Percentiles rank a stretch among this genome's conserved stretches.
phyloP scores from a whole-genome alignment of 345 rosid genomes.

The Murraya paniculata region DNA sequence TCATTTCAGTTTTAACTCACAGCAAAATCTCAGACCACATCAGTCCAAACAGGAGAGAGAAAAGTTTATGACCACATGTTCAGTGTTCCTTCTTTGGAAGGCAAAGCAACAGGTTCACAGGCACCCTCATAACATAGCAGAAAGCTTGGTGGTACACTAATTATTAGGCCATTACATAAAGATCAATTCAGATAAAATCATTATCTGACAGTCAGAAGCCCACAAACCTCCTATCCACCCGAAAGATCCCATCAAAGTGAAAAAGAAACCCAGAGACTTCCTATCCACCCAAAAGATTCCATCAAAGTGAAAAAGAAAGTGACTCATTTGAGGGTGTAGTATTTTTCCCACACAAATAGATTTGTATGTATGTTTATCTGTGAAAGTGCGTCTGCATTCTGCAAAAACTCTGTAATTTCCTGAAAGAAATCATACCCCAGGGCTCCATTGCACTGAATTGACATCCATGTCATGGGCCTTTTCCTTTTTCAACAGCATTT shows the following conservation, averaged over 20 bases:
- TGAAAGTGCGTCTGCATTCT: no score
- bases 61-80: not conserved
- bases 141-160: not conserved
- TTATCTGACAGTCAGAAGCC: not conserved
- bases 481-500: constrained; percentile 64
- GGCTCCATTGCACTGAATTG: constrained; percentile 79
- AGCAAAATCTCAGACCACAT: not conserved
- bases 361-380: no score
- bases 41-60: not conserved
- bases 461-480: constrained; percentile 92
- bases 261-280: not conserved
- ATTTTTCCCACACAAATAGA: not conserved
- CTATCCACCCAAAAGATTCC: not conserved
- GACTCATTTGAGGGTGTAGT: not conserved
- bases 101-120: not conserved
- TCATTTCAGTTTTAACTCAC: not conserved
- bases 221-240: not conserved
- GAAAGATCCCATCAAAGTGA: not conserved
- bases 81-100: not conserved
- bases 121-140: not conserved
- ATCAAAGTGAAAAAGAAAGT: not conserved
- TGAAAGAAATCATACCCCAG: constrained; percentile 55
- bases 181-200: not conserved
- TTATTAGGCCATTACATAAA: not conserved
- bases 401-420: not conserved